Evolutionary conservation across 306 rosid species (phyloP).

Genomic region (Fagus crenata): DNA sequence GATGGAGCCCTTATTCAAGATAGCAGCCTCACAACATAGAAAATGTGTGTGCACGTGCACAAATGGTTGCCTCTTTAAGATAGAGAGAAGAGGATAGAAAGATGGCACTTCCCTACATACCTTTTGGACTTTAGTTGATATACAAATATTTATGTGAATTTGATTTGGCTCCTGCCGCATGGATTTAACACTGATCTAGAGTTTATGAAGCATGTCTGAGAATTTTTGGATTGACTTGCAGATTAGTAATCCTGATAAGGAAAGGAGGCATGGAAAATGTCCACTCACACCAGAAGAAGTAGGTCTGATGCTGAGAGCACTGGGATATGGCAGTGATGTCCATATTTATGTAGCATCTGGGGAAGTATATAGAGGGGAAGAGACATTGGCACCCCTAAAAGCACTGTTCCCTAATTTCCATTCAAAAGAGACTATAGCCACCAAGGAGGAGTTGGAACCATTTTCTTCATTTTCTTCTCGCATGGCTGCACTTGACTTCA

Average conservation of each 20-base stretch:
- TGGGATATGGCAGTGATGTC: conserved; percentile 88
- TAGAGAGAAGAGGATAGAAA: background rate
- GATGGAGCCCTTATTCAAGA: background rate
- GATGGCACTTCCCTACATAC: background rate
- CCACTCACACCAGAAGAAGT: conserved; percentile 99
- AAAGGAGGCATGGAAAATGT: conserved; percentile 96
- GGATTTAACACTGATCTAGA: background rate
- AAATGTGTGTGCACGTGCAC: background rate
- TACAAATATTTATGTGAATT: background rate
- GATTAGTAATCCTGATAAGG: conserved; percentile 85
- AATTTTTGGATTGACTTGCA: conserved; percentile 45
- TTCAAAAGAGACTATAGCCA: conserved; percentile 85
- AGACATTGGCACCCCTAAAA: conserved; percentile 82
- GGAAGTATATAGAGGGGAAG: conserved; percentile 93
- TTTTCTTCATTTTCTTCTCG: conserved; percentile 96
- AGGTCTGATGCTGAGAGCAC: conserved; percentile 95
- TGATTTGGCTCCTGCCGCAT: background rate
- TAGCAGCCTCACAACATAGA: background rate
- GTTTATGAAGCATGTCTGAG: conserved; percentile 19
- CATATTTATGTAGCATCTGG: conserved; percentile 98
- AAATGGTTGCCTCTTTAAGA: background rate
- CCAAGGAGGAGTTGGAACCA: conserved; percentile 73
- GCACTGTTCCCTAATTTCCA: conserved; percentile 84
- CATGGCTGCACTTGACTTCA: conserved; percentile 98
- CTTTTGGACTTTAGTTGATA: background rate